A percentile compares a stretch with the other conserved stretches of the same genome.
These are phyloP conservation scores for Bacidia gigantensis DNA, from an alignment of 495 filamentous ascomycete species.

Conservation along the genomic window DNA sequence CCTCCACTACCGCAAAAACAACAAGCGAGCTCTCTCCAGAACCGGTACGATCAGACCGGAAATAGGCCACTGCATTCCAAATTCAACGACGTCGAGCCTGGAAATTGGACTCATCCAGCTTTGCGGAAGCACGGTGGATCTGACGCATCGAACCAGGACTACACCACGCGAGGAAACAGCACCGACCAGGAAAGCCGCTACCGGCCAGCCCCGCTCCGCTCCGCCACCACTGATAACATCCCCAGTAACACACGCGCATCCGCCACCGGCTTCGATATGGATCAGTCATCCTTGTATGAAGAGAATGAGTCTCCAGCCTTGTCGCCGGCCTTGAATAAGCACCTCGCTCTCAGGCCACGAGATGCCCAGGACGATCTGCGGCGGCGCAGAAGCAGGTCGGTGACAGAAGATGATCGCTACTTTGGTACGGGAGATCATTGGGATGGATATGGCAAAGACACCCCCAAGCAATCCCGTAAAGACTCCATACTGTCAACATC, in stretches of 20 bases:
- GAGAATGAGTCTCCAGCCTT: conserved; percentile 13
- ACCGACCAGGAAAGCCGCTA: conserved; percentile 9
- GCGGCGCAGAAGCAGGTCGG: conserved; percentile 15
- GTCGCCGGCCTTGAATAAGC: conserved; percentile 13
- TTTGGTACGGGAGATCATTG: conserved; percentile 8
- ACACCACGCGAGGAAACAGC: conserved; percentile 5
- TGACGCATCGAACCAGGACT: conserved; percentile 2
- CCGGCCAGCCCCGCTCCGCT: conserved; percentile 10
- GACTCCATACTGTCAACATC: conserved; percentile 9
- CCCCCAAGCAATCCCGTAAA: conserved; percentile 10
- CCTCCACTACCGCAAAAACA: conserved; percentile 10
- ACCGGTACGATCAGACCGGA: conserved; percentile 9
- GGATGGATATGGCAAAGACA: conserved; percentile 11
- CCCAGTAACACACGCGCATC: conserved; percentile 2
- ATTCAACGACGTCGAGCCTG: conserved; percentile 11
- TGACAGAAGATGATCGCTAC: conserved; percentile 10
- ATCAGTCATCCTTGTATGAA: conserved; percentile 14
- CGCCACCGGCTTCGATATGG: conserved; percentile 1
- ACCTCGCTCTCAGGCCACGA: conserved; percentile 11
- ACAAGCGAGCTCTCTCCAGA: conserved; percentile 1
- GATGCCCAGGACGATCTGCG: conserved; percentile 3
- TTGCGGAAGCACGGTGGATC: conserved; percentile 6
- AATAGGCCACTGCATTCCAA: conserved; percentile 12
- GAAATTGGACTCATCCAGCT: conserved; percentile 8
- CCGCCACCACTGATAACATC: conserved; percentile 11